Percentiles rank a stretch among this genome's conserved stretches.
Evolutionary conservation across 75 land plant genomes (phyloP).

Genomic region (Picea sitchensis): DNA sequence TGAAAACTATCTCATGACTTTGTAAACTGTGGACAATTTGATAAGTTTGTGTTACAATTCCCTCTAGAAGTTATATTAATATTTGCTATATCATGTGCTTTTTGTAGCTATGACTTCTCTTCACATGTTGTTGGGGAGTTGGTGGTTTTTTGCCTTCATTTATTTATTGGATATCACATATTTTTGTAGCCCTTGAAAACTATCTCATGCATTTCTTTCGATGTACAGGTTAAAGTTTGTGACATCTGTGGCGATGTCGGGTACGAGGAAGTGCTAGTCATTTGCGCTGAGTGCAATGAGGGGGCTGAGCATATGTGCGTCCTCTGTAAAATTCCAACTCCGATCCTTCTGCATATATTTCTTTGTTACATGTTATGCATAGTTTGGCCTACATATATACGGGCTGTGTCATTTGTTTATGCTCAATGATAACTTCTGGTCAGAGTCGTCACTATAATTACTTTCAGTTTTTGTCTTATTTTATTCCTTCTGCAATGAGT

Average conservation of each 20-base stretch:
- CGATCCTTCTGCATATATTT: neutral
- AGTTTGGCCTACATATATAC: neutral
- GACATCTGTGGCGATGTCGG: constrained; percentile 47
- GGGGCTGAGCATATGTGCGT: constrained; percentile 48
- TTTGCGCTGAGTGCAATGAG: constrained; percentile 32
- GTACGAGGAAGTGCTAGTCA: constrained; percentile 36
- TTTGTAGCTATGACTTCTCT: neutral
- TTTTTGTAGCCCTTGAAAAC: neutral
- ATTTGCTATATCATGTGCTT: too few relatives aligned
- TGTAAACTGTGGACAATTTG: too few relatives aligned
- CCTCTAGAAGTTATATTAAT: too few relatives aligned
- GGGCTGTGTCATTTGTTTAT: neutral
- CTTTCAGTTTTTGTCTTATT: neutral
- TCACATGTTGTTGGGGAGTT: neutral
- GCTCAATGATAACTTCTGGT: neutral
- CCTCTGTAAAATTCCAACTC: neutral
- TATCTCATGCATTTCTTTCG: neutral
- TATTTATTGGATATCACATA: neutral
- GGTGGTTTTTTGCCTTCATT: neutral
- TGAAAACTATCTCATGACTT: neutral
- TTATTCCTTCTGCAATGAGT: constrained; percentile 1
- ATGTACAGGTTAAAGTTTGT: constrained; percentile 40
- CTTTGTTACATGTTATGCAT: neutral
- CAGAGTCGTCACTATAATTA: neutral
- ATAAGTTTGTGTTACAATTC: too few relatives aligned